Percentiles rank a stretch among this genome's conserved stretches.
Evolutionary conservation across 352 stramenopile genomes (phyloP).

Genomic region (Poterioochromonas sp.): DNA sequence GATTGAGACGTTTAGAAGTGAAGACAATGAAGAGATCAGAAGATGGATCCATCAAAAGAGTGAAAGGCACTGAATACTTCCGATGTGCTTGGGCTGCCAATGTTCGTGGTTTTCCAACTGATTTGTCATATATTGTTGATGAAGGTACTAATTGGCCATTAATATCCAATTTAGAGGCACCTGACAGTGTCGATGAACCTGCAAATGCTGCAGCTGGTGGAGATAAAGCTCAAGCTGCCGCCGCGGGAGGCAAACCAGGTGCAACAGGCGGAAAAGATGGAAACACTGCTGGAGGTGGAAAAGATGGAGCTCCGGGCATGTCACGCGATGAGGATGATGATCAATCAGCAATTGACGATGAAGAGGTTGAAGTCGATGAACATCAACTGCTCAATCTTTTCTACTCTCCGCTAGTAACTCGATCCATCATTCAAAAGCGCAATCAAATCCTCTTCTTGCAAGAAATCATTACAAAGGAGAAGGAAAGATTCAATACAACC

Average conservation of each 20-base stretch:
- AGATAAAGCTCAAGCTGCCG: background rate
- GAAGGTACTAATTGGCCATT: slow-evolving; percentile 8
- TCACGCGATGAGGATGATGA: background rate
- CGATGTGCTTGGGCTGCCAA: background rate
- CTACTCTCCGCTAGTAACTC: background rate
- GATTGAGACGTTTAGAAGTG: slow-evolving; percentile 6
- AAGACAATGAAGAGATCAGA: background rate
- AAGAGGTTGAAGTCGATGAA: background rate
- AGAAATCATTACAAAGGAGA: background rate
- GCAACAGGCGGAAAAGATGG: background rate
- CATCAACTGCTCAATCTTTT: slow-evolving; percentile 6
- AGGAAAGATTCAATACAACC: background rate
- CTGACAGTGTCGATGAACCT: background rate
- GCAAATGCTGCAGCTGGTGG: background rate
- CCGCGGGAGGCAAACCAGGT: background rate
- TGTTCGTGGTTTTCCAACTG: background rate
- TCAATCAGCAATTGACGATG: background rate
- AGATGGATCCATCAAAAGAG: background rate
- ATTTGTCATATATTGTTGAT: background rate
- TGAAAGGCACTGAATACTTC: background rate
- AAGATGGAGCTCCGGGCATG: background rate
- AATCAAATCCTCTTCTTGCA: slow-evolving; percentile 26
- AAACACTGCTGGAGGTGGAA: background rate
- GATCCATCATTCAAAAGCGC: slow-evolving; percentile 10
- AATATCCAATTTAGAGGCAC: background rate